Evolutionary conservation across 495 filamentous ascomycete species (phyloP).

Genomic region (Hyaloscypha finlandica): DNA sequence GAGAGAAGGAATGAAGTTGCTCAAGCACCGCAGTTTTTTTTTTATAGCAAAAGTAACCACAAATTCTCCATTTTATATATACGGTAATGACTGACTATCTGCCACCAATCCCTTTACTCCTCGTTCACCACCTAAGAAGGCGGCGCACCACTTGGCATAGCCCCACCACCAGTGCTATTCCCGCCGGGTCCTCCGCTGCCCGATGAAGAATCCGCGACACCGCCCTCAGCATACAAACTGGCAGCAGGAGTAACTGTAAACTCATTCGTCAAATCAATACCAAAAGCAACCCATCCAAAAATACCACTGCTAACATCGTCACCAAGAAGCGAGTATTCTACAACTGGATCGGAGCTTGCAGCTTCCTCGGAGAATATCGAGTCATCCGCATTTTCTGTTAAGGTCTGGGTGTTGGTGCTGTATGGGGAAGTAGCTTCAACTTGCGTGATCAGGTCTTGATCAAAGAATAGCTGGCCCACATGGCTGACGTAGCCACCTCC

Average conservation of each 20-base stretch:
- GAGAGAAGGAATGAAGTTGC: neutral
- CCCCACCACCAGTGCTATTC: too few species aligned
- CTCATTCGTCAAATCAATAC: constrained; percentile 41
- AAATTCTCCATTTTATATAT: too few species aligned
- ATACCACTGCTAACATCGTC: constrained; percentile 50
- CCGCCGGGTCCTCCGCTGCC: too few species aligned
- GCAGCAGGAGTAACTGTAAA: constrained; percentile 33
- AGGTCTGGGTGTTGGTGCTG: constrained; percentile 51
- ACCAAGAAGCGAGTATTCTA: constrained; percentile 57
- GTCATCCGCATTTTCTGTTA: constrained; percentile 53
- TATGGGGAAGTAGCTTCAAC: constrained; percentile 60
- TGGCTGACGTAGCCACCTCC: constrained; percentile 53
- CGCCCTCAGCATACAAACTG: constrained; percentile 16
- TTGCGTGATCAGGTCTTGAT: constrained; percentile 54
- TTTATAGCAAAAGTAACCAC: too few species aligned
- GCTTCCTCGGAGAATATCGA: constrained; percentile 46
- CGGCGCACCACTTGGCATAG: too few species aligned
- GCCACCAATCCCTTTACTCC: too few species aligned
- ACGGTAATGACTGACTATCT: too few species aligned
- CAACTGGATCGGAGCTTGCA: constrained; percentile 55
- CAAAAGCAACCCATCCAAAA: constrained; percentile 54
- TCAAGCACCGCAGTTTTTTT: neutral
- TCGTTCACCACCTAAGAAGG: too few species aligned
- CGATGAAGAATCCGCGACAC: neutral
- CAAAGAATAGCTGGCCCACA: constrained; percentile 66